Base-by-base conservation (phyloP, 805 yeast genomes). In the Maudiozyma barnettii region DNA sequence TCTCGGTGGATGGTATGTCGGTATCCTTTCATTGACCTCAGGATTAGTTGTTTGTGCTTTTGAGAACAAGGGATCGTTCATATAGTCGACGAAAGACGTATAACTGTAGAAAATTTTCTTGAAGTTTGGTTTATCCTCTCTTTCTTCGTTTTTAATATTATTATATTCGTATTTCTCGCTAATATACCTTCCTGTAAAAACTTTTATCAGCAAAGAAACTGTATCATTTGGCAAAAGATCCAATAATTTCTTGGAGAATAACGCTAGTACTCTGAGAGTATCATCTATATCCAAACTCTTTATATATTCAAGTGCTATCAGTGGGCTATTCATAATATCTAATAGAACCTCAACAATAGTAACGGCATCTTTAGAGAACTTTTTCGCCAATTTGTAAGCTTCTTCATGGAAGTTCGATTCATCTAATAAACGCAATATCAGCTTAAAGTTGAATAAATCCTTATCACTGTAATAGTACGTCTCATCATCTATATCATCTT, bases 1-100 rank as follows among this genome's bases (percentile, higher is more conserved):
- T 45, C 81, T 75, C 3, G 99, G 99, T 1, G 98, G 96, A 45
- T 82, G 82, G 63, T 93, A 93, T 0, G 93, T 84, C 14, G 90
- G 49, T 9, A 5, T 19, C 16, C 19, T 14, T 83, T 36, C 59
- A 72, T 29, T n/a, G 8, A 12, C 13, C 8, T 44, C 51, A 20
- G 40, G 33, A 13, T 42, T 46, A 10, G 43, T 44, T 20, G 48
- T 51, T 2, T 14, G 9, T 20, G 40, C 1, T 30, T 40, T 38
- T 9, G 30, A 14, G 9, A 57, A 57, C 10, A 68, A 55, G 6
- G 64, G 56, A 31, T 54, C 53, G n/a, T 72, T 58, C 69, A 78
- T 72, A 52, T 79, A 81, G 4, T 73, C 73, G 2, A 81, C 73
- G 54, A 82, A 75, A 0, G 84, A 75, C 30, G 76, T 74, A 52